Conservation (phyloP, 495 filamentous ascomycete genomes). For the Chlorociboria aeruginascens region DNA sequence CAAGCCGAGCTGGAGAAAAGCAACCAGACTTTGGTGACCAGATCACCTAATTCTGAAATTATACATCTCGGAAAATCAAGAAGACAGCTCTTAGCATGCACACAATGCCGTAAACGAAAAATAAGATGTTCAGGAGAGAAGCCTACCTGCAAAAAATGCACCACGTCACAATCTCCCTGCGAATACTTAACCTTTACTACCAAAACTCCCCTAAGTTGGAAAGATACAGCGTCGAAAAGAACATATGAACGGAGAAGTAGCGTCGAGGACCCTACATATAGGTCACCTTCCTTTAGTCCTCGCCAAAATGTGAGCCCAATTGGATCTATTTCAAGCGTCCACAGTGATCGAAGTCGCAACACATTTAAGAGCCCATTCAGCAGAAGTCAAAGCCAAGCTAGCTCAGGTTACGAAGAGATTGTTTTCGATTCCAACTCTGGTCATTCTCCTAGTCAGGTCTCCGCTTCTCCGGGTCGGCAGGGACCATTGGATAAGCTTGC, state of each 20-base stretch:
- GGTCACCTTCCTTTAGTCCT: neutral
- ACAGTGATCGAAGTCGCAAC: neutral
- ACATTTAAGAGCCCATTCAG: neutral
- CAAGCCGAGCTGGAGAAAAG: too few species aligned
- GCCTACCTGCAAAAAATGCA: neutral
- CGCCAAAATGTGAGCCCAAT: neutral
- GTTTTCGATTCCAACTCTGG: constrained; percentile 1
- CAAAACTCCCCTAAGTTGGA: neutral
- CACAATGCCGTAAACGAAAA: neutral
- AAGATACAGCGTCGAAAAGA: neutral
- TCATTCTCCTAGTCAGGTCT: neutral
- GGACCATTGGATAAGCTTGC: constrained; percentile 2
- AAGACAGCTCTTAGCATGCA: too few species aligned
- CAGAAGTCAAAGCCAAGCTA: neutral
- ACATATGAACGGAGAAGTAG: too few species aligned
- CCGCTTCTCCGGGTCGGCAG: neutral
- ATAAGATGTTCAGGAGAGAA: neutral
- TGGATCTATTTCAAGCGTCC: neutral
- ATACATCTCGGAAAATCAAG: too few species aligned
- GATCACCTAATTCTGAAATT: too few species aligned
- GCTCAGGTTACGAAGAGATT: constrained; percentile 2
- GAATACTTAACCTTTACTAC: neutral
- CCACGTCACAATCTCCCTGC: neutral
- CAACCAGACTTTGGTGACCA: too few species aligned
- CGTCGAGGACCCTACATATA: too few species aligned